Evolutionary conservation across 441 rosid species (phyloP), one percentile per base, ranked within the genome.

Genomic region (Brassica balearica): DNA sequence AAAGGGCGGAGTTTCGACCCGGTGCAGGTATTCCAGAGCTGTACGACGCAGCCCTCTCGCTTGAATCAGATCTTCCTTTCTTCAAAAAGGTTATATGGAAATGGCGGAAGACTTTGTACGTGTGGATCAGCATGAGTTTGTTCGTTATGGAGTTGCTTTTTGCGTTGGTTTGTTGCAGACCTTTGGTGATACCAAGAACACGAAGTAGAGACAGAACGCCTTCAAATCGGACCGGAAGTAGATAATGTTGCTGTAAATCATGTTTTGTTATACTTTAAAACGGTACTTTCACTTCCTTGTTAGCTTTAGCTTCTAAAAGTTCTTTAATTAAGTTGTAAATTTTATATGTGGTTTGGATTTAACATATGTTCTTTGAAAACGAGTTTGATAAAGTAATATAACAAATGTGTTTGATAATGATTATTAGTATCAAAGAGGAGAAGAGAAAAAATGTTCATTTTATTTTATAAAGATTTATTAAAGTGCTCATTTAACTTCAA

Each of bases 11-110:
- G 25, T 89, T 65, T 73, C 81, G 12, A 25, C 85, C 87, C 0
- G 94, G 89, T 22, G 93, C 89, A 56, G 98, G 99, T 63, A 86
- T 95, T 72, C 99, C 95, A 23, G 97, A 95, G 87, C 79, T 93
- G 63, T 88, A 93, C 15, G 92, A 86, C 1, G 92, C 95, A 2
- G 88, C 90, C 2, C 65, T 93, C 1, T 65, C 65, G 27, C 86
- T 93, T 4, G 88, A 87, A 65, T 91, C 99, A 0, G 88, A 89
- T 69, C 95, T 92, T 71, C 90, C 95, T 51, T 75, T 89, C 12
- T 74, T 88, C 55, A 93, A 77, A 82, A 86, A 86, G 81, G 38
- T 91, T 19, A 77, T 93, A 60, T 93, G 97, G 99, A 79, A 69
- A 75, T 91, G 99, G 98, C 85, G 77, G 87, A 93, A 74, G 66